These are phyloP conservation scores for Flaveria sonorensis DNA, from an alignment of 129 eudicot genomes.

Conservation along the genomic window DNA sequence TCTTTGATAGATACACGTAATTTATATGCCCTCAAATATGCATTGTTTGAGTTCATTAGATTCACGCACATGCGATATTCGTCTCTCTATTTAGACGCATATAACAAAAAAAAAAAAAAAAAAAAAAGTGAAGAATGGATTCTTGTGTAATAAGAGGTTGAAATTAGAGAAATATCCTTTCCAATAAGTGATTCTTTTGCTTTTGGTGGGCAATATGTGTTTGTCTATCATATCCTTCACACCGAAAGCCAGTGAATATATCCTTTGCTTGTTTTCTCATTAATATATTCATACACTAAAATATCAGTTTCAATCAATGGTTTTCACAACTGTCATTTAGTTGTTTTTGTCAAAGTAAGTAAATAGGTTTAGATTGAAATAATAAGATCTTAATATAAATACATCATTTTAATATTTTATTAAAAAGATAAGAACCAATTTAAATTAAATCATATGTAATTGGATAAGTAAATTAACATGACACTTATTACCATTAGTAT, in stretches of 20 bases:
- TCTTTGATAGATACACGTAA: no score
- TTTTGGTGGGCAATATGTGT: slow-evolving; percentile 12
- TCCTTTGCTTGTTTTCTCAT: not conserved
- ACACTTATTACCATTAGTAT: no score
- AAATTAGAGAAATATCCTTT: slow-evolving; percentile 9
- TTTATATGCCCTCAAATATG: not conserved
- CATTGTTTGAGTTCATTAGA: not conserved
- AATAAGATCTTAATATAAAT: not conserved
- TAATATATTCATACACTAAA: not conserved
- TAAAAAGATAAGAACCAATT: no score
- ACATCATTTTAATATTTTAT: not conserved
- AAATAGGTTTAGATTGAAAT: not conserved
- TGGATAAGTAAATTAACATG: no score
- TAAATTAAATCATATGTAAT: no score
- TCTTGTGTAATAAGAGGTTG: slow-evolving; percentile 19
- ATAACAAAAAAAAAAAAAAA: not conserved
- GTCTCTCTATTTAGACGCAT: not conserved
- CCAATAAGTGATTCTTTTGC: slow-evolving; percentile 9
- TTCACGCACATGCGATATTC: slow-evolving; percentile 5
- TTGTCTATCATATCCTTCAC: not conserved
- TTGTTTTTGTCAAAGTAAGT: no score
- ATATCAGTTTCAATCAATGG: not conserved
- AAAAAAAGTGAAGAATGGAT: slow-evolving; percentile 8
- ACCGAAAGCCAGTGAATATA: slow-evolving; percentile 12
- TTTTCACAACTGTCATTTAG: not conserved